Evolutionary conservation across 495 filamentous ascomycete species (phyloP).

Genomic region (Darksidea phi): DNA sequence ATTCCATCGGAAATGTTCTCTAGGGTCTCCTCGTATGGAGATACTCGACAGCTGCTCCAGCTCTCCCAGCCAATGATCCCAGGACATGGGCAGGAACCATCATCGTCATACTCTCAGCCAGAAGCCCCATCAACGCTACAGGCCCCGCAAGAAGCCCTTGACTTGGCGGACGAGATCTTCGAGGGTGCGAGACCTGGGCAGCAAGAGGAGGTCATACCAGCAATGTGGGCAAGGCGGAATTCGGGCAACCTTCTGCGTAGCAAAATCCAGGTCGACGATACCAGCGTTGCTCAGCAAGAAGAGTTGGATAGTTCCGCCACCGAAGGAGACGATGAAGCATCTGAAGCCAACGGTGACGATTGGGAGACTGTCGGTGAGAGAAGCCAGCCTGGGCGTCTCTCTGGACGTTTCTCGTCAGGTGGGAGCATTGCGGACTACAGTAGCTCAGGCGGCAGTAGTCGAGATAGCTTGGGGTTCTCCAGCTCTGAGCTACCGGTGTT

Average conservation of each 20-base stretch:
- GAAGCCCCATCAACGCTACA: background rate
- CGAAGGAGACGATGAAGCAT: conserved; percentile 4
- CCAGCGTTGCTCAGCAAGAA: background rate
- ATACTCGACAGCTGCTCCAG: conserved; percentile 37
- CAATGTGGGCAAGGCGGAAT: conserved; percentile 26
- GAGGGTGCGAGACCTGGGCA: background rate
- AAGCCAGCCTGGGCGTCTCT: conserved; percentile 6
- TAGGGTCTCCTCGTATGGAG: conserved; percentile 36
- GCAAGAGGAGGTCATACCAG: conserved; percentile 11
- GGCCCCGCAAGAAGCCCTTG: conserved; percentile 27
- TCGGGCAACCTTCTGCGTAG: conserved; percentile 22
- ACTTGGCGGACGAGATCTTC: conserved; percentile 28
- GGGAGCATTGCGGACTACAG: conserved; percentile 30
- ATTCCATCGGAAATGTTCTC: conserved; percentile 31
- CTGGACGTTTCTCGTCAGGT: conserved; percentile 2
- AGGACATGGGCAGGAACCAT: conserved; percentile 4
- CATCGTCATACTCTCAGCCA: conserved; percentile 12
- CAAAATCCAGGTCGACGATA: conserved; percentile 1
- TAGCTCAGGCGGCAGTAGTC: conserved; percentile 10
- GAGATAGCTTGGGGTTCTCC: background rate
- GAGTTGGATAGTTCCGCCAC: no score
- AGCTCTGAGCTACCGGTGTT: background rate
- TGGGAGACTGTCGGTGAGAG: conserved; percentile 39
- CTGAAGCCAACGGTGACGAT: conserved; percentile 12
- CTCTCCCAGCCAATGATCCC: conserved; percentile 16